Evolutionary conservation across 495 filamentous ascomycete species (phyloP).

Genomic region (Penicillium salamii): DNA sequence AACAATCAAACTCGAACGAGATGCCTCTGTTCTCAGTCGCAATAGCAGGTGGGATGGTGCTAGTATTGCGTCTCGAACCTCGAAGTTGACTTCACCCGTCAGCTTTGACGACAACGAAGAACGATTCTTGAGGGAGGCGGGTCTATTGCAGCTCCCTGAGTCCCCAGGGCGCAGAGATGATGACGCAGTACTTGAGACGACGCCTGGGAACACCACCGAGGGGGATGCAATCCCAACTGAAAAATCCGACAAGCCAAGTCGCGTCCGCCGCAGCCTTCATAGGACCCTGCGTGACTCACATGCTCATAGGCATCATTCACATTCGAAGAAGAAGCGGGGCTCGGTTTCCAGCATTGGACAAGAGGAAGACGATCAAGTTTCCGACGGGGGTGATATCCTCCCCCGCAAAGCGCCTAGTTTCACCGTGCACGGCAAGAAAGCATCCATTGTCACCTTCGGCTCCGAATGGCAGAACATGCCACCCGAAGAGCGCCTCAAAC

Average conservation of each 20-base stretch:
- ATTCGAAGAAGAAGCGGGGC: constrained; percentile 73
- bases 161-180: constrained; percentile 36
- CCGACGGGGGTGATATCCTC: constrained; percentile 61
- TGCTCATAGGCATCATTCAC: constrained; percentile 56
- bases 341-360: constrained; percentile 57
- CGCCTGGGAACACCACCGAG: constrained; percentile 33
- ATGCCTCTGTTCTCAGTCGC: constrained; percentile 41
- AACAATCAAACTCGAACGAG: constrained; percentile 29
- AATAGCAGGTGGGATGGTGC: constrained; percentile 36
- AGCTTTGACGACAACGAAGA: constrained; percentile 48
- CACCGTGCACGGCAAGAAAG: constrained; percentile 96
- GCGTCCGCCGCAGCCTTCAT: constrained; percentile 86
- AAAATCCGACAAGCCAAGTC: constrained; percentile 37
- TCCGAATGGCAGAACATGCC: constrained; percentile 83
- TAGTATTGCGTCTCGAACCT: constrained; percentile 36
- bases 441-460: constrained; percentile 91
- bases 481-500: constrained; percentile 68
- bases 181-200: constrained; percentile 32
- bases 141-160: constrained; percentile 43
- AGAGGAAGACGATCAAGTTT: constrained; percentile 54
- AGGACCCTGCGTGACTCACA: constrained; percentile 87
- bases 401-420: constrained; percentile 80
- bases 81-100: constrained; percentile 36
- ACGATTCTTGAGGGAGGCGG: constrained; percentile 47
- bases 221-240: constrained; percentile 36